Conservation (phyloP, 495 filamentous ascomycete species). For the Penicillium riverlandense region DNA sequence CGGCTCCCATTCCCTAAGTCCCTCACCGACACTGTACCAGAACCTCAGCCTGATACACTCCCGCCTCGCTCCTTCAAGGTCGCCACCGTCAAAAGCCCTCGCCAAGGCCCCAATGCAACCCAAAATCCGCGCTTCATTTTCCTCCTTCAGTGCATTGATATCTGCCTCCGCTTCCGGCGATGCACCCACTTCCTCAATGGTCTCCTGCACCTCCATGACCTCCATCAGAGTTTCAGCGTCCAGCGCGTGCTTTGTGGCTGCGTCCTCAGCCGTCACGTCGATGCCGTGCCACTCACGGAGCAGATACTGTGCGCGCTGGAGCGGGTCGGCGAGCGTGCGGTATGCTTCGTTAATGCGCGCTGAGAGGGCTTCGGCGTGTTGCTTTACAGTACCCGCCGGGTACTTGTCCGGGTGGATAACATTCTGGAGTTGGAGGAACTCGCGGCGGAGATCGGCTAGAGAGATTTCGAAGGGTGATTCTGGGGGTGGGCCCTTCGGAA, state of each 20-base stretch:
- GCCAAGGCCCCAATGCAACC: conserved; percentile 53
- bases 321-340: conserved; percentile 67
- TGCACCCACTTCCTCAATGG: conserved; percentile 58
- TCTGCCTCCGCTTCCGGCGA: conserved; percentile 53
- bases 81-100: conserved; percentile 55
- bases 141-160: conserved; percentile 49
- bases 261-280: conserved; percentile 67
- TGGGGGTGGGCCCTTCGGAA: conserved; percentile 78
- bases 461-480: conserved; percentile 68
- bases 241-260: conserved; percentile 51
- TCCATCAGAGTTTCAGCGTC: conserved; percentile 71
- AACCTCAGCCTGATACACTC: conserved; percentile 79
- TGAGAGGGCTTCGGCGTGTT: conserved; percentile 62
- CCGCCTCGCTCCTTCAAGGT: conserved; percentile 56
- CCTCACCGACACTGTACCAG: conserved; percentile 84
- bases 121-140: conserved; percentile 61
- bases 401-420: conserved; percentile 79
- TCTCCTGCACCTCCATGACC: conserved; percentile 81
- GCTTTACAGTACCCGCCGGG: conserved; percentile 42
- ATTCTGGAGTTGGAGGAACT: conserved; percentile 80
- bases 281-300: conserved; percentile 58
- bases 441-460: conserved; percentile 55
- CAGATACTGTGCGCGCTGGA: conserved; percentile 79
- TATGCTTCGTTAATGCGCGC: conserved; percentile 85
- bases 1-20: conserved; percentile 74